These are phyloP conservation scores for Lentinula guzmanii DNA, from an alignment of 768 basidiomycete genomes.

Conservation along the genomic window DNA sequence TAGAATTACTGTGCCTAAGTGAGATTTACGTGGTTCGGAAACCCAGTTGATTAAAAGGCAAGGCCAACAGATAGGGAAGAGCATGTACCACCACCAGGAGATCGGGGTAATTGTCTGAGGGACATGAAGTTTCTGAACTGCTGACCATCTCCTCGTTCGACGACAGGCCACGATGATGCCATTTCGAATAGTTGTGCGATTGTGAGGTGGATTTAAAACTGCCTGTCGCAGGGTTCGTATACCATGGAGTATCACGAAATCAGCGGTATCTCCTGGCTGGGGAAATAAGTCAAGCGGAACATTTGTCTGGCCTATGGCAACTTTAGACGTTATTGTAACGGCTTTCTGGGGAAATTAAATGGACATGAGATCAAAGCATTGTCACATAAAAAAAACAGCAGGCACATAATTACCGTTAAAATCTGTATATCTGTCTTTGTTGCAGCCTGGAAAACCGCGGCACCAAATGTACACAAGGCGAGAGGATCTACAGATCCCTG, in stretches of 20 bases:
- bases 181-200: constrained; percentile 44
- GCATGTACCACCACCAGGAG: constrained; percentile 2
- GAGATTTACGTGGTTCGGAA: not conserved
- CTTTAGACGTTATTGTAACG: constrained; percentile 47
- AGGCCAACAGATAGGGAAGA: constrained; percentile 3
- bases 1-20: not conserved
- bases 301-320: constrained; percentile 33
- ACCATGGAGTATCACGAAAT: constrained; percentile 56
- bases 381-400: constrained; percentile 2
- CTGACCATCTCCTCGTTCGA: constrained; percentile 27
- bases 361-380: not conserved
- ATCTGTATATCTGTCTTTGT: constrained; percentile 37
- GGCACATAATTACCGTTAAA: constrained; percentile 34
- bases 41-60: not conserved
- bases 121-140: not conserved
- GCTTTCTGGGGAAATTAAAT: constrained; percentile 30
- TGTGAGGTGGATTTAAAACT: constrained; percentile 42
- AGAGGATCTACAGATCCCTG: constrained; percentile 62
- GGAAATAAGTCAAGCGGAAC: constrained; percentile 27
- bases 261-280: constrained; percentile 37
- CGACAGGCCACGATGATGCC: constrained; percentile 38
- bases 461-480: constrained; percentile 51
- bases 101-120: not conserved
- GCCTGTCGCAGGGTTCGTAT: constrained; percentile 36
- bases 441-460: constrained; percentile 54